Evolutionary conservation across 768 basidiomycete genomes (phyloP).

Genomic region (Cystofilobasidium macerans): DNA sequence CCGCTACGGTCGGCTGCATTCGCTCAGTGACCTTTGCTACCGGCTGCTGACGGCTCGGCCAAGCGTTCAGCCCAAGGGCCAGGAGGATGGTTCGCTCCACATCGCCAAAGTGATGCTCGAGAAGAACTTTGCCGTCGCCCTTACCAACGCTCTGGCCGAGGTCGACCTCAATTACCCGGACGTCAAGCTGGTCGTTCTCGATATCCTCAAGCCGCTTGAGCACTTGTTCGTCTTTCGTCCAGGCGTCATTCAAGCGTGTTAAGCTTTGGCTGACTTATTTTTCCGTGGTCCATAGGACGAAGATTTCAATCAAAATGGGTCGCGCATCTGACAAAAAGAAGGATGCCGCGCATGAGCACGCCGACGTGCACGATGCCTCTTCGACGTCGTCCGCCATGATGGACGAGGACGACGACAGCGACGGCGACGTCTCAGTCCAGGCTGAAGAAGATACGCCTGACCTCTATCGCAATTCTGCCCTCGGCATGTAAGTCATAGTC

Average conservation of each 20-base stretch:
- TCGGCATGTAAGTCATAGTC: slow-evolving; percentile 55
- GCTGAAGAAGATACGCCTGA: slow-evolving; percentile 65
- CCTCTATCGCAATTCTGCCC: slow-evolving; percentile 86
- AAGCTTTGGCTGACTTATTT: not conserved
- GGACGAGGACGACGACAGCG: slow-evolving; percentile 31
- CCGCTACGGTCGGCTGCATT: slow-evolving; percentile 78
- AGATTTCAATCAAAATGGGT: slow-evolving; percentile 97
- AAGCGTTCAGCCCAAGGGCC: slow-evolving; percentile 43
- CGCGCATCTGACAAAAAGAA: slow-evolving; percentile 42
- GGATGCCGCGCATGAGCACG: slow-evolving; percentile 12
- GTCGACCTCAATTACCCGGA: slow-evolving; percentile 93
- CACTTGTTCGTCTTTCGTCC: slow-evolving; percentile 53
- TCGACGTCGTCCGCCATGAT: slow-evolving; percentile 8
- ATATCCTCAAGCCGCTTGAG: slow-evolving; percentile 79
- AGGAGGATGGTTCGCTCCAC: slow-evolving; percentile 70
- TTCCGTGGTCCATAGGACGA: slow-evolving; percentile 52
- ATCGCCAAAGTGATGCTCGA: slow-evolving; percentile 97
- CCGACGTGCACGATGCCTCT: slow-evolving; percentile 6
- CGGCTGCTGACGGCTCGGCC: slow-evolving; percentile 68
- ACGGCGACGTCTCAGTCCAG: slow-evolving; percentile 24
- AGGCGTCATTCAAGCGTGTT: slow-evolving; percentile 1
- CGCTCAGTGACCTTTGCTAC: slow-evolving; percentile 74
- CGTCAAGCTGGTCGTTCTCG: slow-evolving; percentile 70
- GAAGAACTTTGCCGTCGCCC: slow-evolving; percentile 81
- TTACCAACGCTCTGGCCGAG: slow-evolving; percentile 80